phyloP scores from a whole-genome alignment of 106 monocot species.

The Apostasia ramifera region DNA sequence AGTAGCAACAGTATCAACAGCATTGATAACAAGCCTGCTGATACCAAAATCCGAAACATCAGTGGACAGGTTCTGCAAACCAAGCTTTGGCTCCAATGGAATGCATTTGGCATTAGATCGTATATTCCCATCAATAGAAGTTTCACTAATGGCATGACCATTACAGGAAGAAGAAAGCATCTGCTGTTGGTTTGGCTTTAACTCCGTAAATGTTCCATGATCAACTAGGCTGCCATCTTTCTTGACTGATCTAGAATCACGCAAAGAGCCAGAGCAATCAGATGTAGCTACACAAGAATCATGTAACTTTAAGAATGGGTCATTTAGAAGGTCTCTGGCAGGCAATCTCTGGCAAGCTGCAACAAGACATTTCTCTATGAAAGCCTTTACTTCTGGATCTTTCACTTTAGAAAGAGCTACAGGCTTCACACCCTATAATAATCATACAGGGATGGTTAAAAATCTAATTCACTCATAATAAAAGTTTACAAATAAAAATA shows the following conservation, averaged over 20 bases:
- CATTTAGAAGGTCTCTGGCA: slow-evolving; percentile 42
- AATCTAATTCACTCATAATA: not conserved
- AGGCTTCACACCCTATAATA: slow-evolving; percentile 62
- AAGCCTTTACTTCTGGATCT: slow-evolving; percentile 45
- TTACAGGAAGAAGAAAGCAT: not conserved
- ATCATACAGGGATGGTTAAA: not conserved
- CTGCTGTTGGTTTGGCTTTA: not conserved
- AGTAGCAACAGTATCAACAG: not conserved
- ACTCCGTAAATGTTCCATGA: slow-evolving; percentile 7
- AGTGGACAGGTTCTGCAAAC: not conserved
- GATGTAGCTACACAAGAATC: slow-evolving; percentile 5
- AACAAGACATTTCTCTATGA: slow-evolving; percentile 66
- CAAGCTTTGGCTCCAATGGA: not conserved
- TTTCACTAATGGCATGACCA: slow-evolving; percentile 13
- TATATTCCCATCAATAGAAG: not conserved
- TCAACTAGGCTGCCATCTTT: not conserved
- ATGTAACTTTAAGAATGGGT: slow-evolving; percentile 44
- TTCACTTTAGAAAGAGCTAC: slow-evolving; percentile 46
- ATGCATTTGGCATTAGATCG: not conserved
- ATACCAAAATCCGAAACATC: not conserved
- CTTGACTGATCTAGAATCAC: slow-evolving; percentile 3
- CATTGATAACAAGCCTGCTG: not conserved
- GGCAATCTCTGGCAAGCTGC: slow-evolving; percentile 36
- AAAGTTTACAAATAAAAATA: not conserved
- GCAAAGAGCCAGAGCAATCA: slow-evolving; percentile 1